Conservation (phyloP, 768 basidiomycete species). For the Collybia mongolica region DNA sequence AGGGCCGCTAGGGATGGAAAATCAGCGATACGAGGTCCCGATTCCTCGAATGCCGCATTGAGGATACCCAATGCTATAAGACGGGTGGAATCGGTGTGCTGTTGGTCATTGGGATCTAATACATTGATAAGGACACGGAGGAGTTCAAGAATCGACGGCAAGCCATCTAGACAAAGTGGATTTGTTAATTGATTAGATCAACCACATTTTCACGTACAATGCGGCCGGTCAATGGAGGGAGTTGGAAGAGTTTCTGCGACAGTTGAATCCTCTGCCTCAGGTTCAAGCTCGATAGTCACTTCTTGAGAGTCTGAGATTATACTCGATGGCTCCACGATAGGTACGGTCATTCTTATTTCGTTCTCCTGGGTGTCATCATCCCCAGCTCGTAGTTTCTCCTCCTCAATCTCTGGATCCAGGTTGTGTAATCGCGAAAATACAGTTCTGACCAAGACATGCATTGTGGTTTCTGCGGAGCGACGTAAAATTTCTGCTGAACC, state of each 20-base stretch:
- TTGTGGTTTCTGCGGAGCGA: conserved; percentile 83
- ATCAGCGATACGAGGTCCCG: conserved; percentile 70
- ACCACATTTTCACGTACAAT: conserved; percentile 33
- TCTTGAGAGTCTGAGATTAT: conserved; percentile 10
- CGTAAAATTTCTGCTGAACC: conserved; percentile 70
- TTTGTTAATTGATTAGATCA: conserved; percentile 2
- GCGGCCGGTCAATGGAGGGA: conserved; percentile 30
- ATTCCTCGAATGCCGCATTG: conserved; percentile 83
- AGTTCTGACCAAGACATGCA: conserved; percentile 82
- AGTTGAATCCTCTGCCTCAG: conserved; percentile 9
- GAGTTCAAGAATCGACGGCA: conserved; percentile 90
- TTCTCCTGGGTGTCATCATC: conserved; percentile 51
- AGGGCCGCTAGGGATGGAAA: conserved; percentile 79
- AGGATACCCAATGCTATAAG: conserved; percentile 85
- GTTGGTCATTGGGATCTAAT: conserved; percentile 89
- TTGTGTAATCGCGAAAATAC: conserved; percentile 74
- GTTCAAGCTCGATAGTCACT: conserved; percentile 5
- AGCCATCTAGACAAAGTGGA: conserved; percentile 59
- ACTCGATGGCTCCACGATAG: conserved; percentile 23
- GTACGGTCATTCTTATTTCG: conserved; percentile 63
- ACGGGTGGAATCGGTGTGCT: conserved; percentile 95
- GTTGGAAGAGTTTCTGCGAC: conserved; percentile 19
- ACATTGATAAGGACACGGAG: conserved; percentile 94
- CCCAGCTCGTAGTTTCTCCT: conserved; percentile 55
- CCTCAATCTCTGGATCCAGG: conserved; percentile 66